Percentiles rank a stretch among this genome's conserved stretches.
These are phyloP conservation scores for Tubosaeta brunneosetosa DNA, from an alignment of 768 basidiomycete species.

Conservation along the genomic window DNA sequence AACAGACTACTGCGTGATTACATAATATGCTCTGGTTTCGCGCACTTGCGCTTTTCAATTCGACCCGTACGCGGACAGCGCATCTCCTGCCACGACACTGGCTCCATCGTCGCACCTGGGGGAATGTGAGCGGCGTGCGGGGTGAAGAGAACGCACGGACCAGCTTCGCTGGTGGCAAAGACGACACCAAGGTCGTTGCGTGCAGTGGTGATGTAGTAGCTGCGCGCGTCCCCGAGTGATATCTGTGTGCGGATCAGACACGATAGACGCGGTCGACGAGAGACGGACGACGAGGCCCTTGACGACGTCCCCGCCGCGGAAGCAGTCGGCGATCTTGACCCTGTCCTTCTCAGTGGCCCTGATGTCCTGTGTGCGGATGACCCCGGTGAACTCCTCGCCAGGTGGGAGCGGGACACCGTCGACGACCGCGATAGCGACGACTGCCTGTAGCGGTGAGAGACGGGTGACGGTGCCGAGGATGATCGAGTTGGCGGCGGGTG, in stretches of 20 bases:
- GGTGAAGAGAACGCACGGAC: constrained; percentile 35
- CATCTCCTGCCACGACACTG: constrained; percentile 91
- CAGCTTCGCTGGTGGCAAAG: constrained; percentile 84
- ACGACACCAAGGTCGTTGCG: constrained; percentile 89
- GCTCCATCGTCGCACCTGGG: constrained; percentile 74
- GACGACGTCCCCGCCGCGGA: constrained; percentile 88
- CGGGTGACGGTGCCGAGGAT: constrained; percentile 81
- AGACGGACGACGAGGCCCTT: constrained; percentile 76
- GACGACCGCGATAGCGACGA: constrained; percentile 79
- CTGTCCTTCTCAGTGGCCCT: constrained; percentile 87
- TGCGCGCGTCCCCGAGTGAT: constrained; percentile 86
- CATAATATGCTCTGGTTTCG: constrained; percentile 63
- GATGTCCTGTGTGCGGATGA: constrained; percentile 85
- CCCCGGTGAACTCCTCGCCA: constrained; percentile 86
- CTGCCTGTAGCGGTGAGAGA: constrained; percentile 78
- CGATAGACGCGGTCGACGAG: not conserved
- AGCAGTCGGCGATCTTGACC: constrained; percentile 86
- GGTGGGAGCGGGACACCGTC: constrained; percentile 78
- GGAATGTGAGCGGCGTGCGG: constrained; percentile 5
- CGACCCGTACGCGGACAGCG: constrained; percentile 77
- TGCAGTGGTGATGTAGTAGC: constrained; percentile 89
- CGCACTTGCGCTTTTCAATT: constrained; percentile 80
- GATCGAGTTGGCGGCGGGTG: constrained; percentile 69
- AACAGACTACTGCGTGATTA: constrained; percentile 15
- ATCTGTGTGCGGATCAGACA: constrained; percentile 46